Percentiles rank a stretch among this genome's conserved stretches.
phyloP scores from a whole-genome alignment of 495 filamentous ascomycete genomes.

The Daldinia loculata region DNA sequence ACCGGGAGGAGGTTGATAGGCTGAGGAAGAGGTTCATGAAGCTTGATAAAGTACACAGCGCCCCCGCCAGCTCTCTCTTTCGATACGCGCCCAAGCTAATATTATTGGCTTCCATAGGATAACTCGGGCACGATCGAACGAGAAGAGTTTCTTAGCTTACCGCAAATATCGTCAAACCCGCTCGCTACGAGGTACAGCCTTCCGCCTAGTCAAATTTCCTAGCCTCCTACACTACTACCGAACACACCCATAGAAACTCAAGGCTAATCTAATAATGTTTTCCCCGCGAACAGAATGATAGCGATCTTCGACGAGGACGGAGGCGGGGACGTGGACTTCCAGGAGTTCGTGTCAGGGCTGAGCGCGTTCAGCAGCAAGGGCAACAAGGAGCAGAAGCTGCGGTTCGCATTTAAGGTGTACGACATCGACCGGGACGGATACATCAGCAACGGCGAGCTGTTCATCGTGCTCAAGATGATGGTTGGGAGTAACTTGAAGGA shows the following conservation, averaged over 20 bases:
- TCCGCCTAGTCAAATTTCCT: background rate
- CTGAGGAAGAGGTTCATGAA: constrained; percentile 99
- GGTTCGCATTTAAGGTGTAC: constrained; percentile 99
- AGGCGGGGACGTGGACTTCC: constrained; percentile 97
- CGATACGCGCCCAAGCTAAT: constrained; percentile 3
- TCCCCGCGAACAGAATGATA: constrained; percentile 76
- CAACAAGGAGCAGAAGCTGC: constrained; percentile 98
- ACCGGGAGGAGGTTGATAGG: constrained; percentile 94
- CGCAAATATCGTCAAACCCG: constrained; percentile 97
- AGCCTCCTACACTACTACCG: background rate
- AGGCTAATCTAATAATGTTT: constrained; percentile 11
- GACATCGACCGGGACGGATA: constrained; percentile 99
- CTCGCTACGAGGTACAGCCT: constrained; percentile 82
- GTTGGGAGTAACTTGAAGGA: constrained; percentile 99
- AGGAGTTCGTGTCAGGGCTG: constrained; percentile 96
- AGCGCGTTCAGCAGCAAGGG: constrained; percentile 97
- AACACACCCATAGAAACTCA: background rate
- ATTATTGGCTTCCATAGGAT: constrained; percentile 65
- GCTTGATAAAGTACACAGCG: constrained; percentile 81
- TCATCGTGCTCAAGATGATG: constrained; percentile 99
- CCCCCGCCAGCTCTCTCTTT: background rate
- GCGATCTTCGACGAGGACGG: constrained; percentile 99
- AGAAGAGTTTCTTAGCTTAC: constrained; percentile 96
- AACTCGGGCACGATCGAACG: constrained; percentile 98
- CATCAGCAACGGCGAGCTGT: constrained; percentile 98